These are phyloP conservation scores for Eudorina sp. DNA, from an alignment of 139 green algal genomes.

Conservation along the genomic window DNA sequence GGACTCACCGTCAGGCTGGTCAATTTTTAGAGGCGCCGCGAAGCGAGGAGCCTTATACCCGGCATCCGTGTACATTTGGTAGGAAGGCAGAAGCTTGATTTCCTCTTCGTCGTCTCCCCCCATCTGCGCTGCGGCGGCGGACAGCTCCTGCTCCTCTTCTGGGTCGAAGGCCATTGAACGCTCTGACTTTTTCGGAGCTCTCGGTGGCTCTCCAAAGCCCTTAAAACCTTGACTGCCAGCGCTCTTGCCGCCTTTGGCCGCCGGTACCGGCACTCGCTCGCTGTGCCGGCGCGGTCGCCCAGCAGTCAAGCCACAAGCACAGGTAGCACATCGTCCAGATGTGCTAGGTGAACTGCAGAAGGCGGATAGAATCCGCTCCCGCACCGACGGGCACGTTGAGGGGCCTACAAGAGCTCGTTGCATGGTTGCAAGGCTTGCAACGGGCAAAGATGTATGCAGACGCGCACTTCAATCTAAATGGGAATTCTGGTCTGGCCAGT, in stretches of 20 bases:
- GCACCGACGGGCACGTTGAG: background rate
- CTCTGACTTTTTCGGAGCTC: background rate
- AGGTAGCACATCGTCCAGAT: background rate
- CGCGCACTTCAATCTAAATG: too few species aligned
- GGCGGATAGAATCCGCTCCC: conserved; percentile 22
- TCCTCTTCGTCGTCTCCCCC: background rate
- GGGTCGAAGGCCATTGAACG: background rate
- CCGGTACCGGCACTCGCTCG: background rate
- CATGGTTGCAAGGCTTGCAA: too few species aligned
- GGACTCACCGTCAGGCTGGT: background rate
- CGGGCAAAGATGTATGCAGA: too few species aligned
- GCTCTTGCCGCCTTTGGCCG: background rate
- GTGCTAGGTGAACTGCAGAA: conserved; percentile 1
- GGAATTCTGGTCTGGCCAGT: too few species aligned
- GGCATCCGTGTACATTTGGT: conserved; percentile 52
- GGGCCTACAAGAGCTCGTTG: background rate
- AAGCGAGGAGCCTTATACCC: conserved; percentile 51
- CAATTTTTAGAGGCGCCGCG: conserved; percentile 8
- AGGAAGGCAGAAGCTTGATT: conserved; percentile 9
- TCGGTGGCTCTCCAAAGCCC: conserved; percentile 21
- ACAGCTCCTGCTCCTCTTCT: conserved; percentile 1
- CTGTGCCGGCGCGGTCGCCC: background rate
- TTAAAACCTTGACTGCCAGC: conserved; percentile 24
- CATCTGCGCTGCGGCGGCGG: background rate
- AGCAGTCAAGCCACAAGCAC: too few species aligned